A percentile compares a stretch with the other conserved stretches of the same genome.
Evolutionary conservation across 306 rosid species (phyloP).

Genomic region (Dalbergia oliveri): DNA sequence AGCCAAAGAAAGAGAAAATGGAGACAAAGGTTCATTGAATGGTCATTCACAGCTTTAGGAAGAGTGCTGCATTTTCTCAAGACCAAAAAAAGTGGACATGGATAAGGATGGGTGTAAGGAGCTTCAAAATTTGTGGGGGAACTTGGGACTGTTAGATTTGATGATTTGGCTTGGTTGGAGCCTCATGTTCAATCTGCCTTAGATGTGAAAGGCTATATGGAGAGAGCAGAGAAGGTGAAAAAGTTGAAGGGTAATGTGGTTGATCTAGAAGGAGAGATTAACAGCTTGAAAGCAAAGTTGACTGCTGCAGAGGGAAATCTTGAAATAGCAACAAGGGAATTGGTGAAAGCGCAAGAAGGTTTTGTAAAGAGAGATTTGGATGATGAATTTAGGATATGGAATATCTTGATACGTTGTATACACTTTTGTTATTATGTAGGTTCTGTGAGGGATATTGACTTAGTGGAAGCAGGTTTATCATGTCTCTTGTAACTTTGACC

Average conservation of each 20-base stretch:
- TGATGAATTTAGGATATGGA: slow-evolving; percentile 15
- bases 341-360: slow-evolving; percentile 23
- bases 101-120: neutral
- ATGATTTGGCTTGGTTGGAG: slow-evolving; percentile 39
- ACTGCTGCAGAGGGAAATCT: neutral
- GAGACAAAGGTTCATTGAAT: neutral
- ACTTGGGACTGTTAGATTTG: slow-evolving; percentile 27
- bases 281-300: neutral
- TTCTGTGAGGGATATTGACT: too few species aligned
- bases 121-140: slow-evolving; percentile 43
- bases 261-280: neutral
- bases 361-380: slow-evolving; percentile 23
- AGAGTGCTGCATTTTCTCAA: slow-evolving; percentile 36
- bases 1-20: neutral
- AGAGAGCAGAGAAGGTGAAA: slow-evolving; percentile 8
- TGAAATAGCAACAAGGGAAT: neutral
- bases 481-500: too few species aligned
- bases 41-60: slow-evolving; percentile 34
- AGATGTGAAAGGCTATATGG: slow-evolving; percentile 3
- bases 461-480: too few species aligned
- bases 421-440: too few species aligned
- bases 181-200: slow-evolving; percentile 24
- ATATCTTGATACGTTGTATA: too few species aligned
- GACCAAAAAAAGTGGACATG: slow-evolving; percentile 38
- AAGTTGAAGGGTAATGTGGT: neutral